phyloP scores from a whole-genome alignment of 768 basidiomycete species.

The Phanerochaete sordida region DNA sequence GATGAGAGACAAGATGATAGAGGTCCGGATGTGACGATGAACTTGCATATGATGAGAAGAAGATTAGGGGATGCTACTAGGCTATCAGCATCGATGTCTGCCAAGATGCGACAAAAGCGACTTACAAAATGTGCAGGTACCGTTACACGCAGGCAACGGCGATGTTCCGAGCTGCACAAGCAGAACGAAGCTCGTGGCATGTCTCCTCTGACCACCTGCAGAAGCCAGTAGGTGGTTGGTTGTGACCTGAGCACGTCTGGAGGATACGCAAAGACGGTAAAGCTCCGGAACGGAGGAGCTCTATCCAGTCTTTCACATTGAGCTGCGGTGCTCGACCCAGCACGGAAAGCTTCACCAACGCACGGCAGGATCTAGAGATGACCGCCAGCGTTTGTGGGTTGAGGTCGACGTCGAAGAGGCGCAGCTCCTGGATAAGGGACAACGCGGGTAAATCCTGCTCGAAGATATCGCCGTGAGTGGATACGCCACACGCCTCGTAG shows the following conservation, averaged over 20 bases:
- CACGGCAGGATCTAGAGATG: constrained; percentile 32
- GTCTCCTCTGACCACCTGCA: constrained; percentile 29
- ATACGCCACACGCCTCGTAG: constrained; percentile 36
- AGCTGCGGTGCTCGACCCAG: constrained; percentile 38
- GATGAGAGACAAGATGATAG: too few species aligned
- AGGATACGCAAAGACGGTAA: constrained; percentile 34
- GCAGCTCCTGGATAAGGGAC: constrained; percentile 35
- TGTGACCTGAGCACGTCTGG: constrained; percentile 36
- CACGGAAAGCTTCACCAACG: constrained; percentile 39
- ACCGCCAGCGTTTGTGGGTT: constrained; percentile 32
- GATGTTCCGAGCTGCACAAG: constrained; percentile 19
- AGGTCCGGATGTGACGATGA: not conserved
- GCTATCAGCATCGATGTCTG: not conserved
- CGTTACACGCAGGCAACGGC: not conserved
- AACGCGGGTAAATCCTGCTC: constrained; percentile 24
- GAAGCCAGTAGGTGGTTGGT: constrained; percentile 33
- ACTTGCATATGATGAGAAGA: not conserved
- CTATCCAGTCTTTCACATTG: constrained; percentile 37
- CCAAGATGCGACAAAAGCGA: not conserved
- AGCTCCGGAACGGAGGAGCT: constrained; percentile 34
- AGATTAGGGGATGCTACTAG: not conserved
- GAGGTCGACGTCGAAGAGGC: constrained; percentile 38
- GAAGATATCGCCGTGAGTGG: constrained; percentile 28
- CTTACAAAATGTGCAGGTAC: not conserved
- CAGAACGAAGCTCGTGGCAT: constrained; percentile 16